phyloP scores from a whole-genome alignment of 164 flowering plant genomes.

The Umbilicus rupestris region DNA sequence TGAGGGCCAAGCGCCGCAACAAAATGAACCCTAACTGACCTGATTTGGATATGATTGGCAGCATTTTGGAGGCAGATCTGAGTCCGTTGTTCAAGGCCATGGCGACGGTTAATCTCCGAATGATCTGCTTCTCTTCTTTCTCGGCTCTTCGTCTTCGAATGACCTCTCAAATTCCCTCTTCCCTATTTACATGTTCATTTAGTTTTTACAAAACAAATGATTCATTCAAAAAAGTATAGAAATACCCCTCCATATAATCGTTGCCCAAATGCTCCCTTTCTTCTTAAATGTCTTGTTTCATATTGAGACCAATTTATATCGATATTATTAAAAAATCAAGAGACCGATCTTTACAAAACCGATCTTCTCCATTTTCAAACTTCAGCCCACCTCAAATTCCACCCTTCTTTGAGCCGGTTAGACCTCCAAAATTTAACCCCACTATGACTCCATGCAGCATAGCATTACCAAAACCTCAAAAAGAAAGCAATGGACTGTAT shows the following conservation, averaged over 20 bases:
- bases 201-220: no score
- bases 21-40: neutral
- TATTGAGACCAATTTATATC: no score
- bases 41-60: slow-evolving; percentile 1
- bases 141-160: neutral
- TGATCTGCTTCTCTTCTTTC: neutral
- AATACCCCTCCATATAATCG: no score
- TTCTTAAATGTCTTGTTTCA: no score
- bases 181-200: no score
- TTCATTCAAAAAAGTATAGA: no score
- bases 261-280: no score
- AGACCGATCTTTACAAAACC: no score
- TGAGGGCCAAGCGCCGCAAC: no score
- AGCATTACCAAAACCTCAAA: slow-evolving; percentile 23
- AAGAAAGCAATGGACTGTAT: slow-evolving; percentile 38
- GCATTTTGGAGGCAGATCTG: slow-evolving; percentile 1
- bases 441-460: slow-evolving; percentile 11
- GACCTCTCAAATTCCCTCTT: no score
- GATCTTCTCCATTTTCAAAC: slow-evolving; percentile 2
- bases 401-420: slow-evolving; percentile 17
- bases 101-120: neutral
- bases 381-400: neutral
- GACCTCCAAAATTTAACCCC: slow-evolving; percentile 21
- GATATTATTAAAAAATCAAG: no score
- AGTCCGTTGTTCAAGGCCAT: slow-evolving; percentile 8